Base-by-base conservation (phyloP, 2,329 filamentous ascomycete species). In the Malbranchea zuffiana region DNA sequence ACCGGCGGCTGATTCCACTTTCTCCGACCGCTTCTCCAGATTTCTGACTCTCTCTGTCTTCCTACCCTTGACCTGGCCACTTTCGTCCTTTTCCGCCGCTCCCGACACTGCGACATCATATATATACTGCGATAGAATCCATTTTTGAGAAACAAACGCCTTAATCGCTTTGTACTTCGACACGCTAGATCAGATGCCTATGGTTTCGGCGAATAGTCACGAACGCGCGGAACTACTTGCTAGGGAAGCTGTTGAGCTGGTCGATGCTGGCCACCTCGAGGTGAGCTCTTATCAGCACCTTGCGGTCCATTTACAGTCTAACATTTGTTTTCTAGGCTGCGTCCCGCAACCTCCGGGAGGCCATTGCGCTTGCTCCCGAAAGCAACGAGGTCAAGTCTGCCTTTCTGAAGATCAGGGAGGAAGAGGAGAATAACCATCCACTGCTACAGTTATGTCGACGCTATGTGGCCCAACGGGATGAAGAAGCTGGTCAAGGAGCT, bases 281-380 rank as follows among this genome's bases (percentile, higher is more conserved):
- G 65, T 67, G 55, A 27, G 30, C 36, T 24, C 25, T 12, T 13
- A 16, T 39, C 3, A 8, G 21, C 23, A 35, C 19, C 29, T 37
- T 35, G 19, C 25, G 18, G 21, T 39, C 16, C 21, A 25, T 41
- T 26, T 40, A 34, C 39, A 36, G 1, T 19, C 31, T 40, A 19
- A 40, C 18, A 3, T 12, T 18, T 13, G 15, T 11, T 24, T 40
- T 15, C 20, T 38, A 68, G 65, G 59, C 63, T 39, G 65, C 64
- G 24, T 63, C 63, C 27, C 53, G 63, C 44, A 66, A 65, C 45
- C 55, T 69, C 37, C 60, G 63, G 50, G 64, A 68, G 55, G 66
- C 66, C n/a, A 56, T 65, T 31, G 57, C 62, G 18, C 52, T 69
- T 20, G 63, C 62, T 16, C 61, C 64, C 23, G 58, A 66, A 18